phyloP scores from a whole-genome alignment of 2,329 filamentous ascomycete species.

The Fusarium chlamydosporum region DNA sequence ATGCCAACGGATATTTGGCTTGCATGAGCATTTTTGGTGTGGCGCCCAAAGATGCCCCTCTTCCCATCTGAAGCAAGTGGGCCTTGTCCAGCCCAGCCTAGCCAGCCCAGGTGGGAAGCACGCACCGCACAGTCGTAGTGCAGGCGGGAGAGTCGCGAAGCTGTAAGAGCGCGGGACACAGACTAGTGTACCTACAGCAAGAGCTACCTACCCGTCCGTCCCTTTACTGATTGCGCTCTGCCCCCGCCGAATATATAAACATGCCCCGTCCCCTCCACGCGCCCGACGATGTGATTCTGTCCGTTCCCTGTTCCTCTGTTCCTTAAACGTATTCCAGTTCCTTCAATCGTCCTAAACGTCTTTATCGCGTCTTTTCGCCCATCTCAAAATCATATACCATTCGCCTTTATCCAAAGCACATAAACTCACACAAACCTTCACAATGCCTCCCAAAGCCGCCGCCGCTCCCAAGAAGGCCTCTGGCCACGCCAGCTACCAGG shows the following conservation, averaged over 20 bases:
- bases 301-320: conserved; percentile 55
- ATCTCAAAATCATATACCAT: conserved; percentile 35
- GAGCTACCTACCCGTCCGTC: conserved; percentile 47
- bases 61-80: conserved; percentile 46
- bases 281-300: conserved; percentile 61
- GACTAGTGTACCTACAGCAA: conserved; percentile 31
- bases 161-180: conserved; percentile 40
- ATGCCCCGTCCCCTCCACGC: conserved; percentile 66
- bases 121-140: conserved; percentile 22
- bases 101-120: conserved; percentile 9
- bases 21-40: conserved; percentile 43
- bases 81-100: conserved; percentile 8
- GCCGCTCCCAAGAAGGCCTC: conserved; percentile 61
- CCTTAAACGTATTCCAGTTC: conserved; percentile 46
- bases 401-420: conserved; percentile 37
- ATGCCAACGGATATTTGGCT: conserved; percentile 42
- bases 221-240: conserved; percentile 68
- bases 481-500: conserved; percentile 72
- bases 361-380: conserved; percentile 49
- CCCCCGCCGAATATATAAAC: conserved; percentile 74
- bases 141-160: conserved; percentile 27
- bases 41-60: conserved; percentile 49
- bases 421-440: conserved; percentile 52
- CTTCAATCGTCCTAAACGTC: conserved; percentile 24
- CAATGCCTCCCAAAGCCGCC: conserved; percentile 73